phyloP scores from a whole-genome alignment of 78 protist genomes.

The Planoprotostelium fungivorum region DNA sequence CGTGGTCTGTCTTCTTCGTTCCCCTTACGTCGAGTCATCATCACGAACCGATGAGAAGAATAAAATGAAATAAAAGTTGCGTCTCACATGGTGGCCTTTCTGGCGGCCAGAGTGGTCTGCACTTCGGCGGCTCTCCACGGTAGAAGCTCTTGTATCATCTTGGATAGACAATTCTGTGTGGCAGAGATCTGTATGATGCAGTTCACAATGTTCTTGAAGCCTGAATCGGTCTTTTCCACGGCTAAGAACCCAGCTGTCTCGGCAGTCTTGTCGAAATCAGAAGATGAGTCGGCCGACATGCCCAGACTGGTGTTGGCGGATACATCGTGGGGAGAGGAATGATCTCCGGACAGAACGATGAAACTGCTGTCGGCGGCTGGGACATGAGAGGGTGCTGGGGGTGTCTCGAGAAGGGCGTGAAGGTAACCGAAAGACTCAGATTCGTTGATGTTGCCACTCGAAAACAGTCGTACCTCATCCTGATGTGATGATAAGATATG shows the following conservation, averaged over 20 bases:
- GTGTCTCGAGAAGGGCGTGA: background rate
- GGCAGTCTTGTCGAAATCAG: background rate
- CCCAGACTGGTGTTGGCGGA: too few species aligned
- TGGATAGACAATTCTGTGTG: background rate
- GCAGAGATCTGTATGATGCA: background rate
- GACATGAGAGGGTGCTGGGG: background rate
- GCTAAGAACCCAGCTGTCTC: background rate
- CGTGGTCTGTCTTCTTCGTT: background rate
- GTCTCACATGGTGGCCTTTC: background rate
- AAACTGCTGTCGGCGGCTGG: background rate
- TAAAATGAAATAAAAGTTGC: too few species aligned
- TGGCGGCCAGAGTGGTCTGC: background rate
- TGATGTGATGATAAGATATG: background rate
- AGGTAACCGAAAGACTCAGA: background rate
- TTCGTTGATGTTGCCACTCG: background rate
- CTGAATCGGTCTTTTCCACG: background rate
- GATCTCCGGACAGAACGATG: background rate
- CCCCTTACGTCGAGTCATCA: background rate
- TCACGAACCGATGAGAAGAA: background rate
- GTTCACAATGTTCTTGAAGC: background rate
- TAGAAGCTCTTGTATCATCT: background rate
- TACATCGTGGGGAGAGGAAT: too few species aligned
- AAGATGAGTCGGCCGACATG: too few species aligned
- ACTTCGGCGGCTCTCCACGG: background rate
- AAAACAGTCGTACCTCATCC: background rate